phyloP scores from a whole-genome alignment of 441 rosid genomes.

The Biscutella laevigata region DNA sequence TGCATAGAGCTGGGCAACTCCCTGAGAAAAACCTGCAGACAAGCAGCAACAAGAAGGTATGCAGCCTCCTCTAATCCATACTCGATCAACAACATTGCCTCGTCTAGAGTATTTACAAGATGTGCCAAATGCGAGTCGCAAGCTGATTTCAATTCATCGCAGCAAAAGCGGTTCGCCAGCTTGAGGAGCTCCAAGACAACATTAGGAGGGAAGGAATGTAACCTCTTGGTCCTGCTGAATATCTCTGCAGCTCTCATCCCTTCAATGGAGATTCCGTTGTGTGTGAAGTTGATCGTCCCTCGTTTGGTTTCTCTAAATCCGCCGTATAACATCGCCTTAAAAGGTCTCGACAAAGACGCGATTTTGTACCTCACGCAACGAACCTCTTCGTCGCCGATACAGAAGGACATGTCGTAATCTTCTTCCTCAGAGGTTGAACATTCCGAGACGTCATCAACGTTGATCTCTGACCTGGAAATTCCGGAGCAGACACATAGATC shows the following conservation, averaged over 20 bases:
- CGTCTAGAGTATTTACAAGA: conserved; percentile 48
- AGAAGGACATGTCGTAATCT: conserved; percentile 63
- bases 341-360: conserved; percentile 71
- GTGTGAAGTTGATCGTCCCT: conserved; percentile 61
- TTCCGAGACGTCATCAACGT: conserved; percentile 31
- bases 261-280: conserved; percentile 56
- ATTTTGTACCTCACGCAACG: conserved; percentile 58
- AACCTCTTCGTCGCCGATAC: conserved; percentile 72
- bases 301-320: conserved; percentile 54
- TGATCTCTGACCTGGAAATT: conserved; percentile 25
- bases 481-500: conserved; percentile 59
- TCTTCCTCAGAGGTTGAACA: conserved; percentile 66
- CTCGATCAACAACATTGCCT: conserved; percentile 62
- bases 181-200: conserved; percentile 72
- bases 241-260: conserved; percentile 71
- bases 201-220: conserved; percentile 39
- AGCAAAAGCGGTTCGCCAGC: conserved; percentile 75
- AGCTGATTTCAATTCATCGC: conserved; percentile 72
- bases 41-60: conserved; percentile 68
- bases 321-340: conserved; percentile 73
- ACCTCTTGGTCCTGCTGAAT: conserved; percentile 57
- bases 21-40: conserved; percentile 76
- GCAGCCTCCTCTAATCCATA: conserved; percentile 78
- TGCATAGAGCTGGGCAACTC: conserved; percentile 72
- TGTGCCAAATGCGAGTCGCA: conserved; percentile 72